Conservation (phyloP, 768 basidiomycete species). For the Rhizopogon vinicolor region DNA sequence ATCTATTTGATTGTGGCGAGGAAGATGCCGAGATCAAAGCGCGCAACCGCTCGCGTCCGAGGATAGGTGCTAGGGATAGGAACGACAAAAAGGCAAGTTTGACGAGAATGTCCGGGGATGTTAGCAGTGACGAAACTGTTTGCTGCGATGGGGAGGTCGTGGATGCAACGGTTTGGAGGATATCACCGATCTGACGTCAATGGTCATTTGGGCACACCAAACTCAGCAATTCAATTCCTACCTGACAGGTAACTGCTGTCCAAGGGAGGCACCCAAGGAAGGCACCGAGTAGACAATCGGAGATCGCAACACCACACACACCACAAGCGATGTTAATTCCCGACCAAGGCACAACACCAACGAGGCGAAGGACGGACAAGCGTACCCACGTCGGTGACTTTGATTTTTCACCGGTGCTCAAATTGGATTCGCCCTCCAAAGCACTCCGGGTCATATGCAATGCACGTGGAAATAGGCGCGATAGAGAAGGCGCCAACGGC, state of each 20-base stretch:
- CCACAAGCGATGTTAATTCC: slow-evolving; percentile 97
- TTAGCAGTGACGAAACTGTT: slow-evolving; percentile 79
- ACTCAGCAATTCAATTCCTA: slow-evolving; percentile 28
- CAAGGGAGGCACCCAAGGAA: slow-evolving; percentile 85
- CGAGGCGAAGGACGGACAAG: slow-evolving; percentile 79
- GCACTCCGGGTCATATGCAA: slow-evolving; percentile 81
- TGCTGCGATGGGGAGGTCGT: slow-evolving; percentile 66
- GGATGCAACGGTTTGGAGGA: slow-evolving; percentile 78
- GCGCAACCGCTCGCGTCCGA: slow-evolving; percentile 66
- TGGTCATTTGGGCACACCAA: slow-evolving; percentile 1
- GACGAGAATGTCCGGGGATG: slow-evolving; percentile 76
- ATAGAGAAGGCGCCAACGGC: slow-evolving; percentile 81
- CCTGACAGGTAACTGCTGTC: slow-evolving; percentile 91
- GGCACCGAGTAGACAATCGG: slow-evolving; percentile 73
- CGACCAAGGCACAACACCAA: slow-evolving; percentile 95
- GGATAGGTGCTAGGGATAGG: slow-evolving; percentile 82
- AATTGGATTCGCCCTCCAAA: slow-evolving; percentile 61
- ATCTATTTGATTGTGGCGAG: slow-evolving; percentile 13
- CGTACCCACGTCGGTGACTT: slow-evolving; percentile 69
- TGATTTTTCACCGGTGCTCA: slow-evolving; percentile 29
- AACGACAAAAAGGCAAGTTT: slow-evolving; percentile 83
- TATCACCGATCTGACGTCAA: slow-evolving; percentile 68
- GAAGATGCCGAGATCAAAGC: slow-evolving; percentile 41
- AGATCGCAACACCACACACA: slow-evolving; percentile 74
- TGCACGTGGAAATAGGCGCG: slow-evolving; percentile 77